These are phyloP conservation scores for Cryptosporidium viatorum DNA, from an alignment of 169 alveolate genomes.

Conservation along the genomic window DNA sequence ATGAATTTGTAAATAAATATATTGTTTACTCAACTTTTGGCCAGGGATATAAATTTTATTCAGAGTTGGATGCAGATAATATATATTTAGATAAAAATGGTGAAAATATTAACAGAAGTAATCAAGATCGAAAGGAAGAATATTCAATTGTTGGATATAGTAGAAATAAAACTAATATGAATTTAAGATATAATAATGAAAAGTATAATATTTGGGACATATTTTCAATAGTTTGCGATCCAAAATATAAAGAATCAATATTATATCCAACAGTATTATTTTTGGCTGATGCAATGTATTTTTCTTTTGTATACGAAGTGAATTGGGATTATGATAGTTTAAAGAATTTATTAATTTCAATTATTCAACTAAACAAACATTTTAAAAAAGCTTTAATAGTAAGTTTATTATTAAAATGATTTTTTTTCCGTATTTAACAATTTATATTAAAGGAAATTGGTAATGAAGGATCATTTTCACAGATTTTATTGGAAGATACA, in stretches of 20 bases:
- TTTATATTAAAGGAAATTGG: constrained; percentile 48
- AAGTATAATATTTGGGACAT: constrained; percentile 44
- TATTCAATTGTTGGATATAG: constrained; percentile 55
- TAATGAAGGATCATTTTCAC: constrained; percentile 20
- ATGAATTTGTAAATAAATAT: constrained; percentile 9
- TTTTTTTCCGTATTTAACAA: neutral
- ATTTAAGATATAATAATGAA: constrained; percentile 1
- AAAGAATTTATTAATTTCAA: constrained; percentile 40
- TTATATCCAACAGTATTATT: constrained; percentile 36
- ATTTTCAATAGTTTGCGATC: constrained; percentile 58
- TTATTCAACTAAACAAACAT: constrained; percentile 29
- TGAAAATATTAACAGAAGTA: constrained; percentile 2
- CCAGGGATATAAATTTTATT: constrained; percentile 49
- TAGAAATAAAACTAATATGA: neutral
- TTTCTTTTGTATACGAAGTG: constrained; percentile 65
- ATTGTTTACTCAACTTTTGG: constrained; percentile 50
- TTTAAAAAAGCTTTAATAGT: constrained; percentile 66
- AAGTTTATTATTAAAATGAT: neutral
- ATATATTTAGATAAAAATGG: constrained; percentile 44
- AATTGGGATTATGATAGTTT: constrained; percentile 31
- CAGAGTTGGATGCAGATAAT: constrained; percentile 47
- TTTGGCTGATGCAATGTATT: constrained; percentile 48
- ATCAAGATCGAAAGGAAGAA: neutral
- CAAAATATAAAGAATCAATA: constrained; percentile 63
- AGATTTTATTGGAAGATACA: constrained; percentile 43